Conservation (phyloP, 2,329 filamentous ascomycete genomes). For the Truncatella angustata region DNA sequence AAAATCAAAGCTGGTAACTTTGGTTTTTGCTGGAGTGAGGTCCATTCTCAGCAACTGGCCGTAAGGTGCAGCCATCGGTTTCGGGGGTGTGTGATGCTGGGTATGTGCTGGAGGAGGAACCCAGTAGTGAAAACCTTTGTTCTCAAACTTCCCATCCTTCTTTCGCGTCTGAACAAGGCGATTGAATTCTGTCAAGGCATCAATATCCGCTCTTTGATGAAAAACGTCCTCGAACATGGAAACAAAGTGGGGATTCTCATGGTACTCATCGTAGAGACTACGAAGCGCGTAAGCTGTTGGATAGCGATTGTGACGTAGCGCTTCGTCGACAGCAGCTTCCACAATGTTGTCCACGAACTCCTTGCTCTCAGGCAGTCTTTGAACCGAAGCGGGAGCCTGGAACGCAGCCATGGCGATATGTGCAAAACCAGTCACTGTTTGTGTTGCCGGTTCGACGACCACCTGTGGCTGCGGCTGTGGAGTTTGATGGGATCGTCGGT, state of each 20-base stretch:
- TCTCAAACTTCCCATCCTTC: constrained; percentile 52
- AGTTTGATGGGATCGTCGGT: not conserved
- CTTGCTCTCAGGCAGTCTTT: constrained; percentile 32
- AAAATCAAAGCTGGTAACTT: constrained; percentile 11
- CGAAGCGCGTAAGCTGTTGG: constrained; percentile 62
- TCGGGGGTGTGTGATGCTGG: constrained; percentile 40
- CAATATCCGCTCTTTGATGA: constrained; percentile 52
- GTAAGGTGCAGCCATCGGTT: constrained; percentile 50
- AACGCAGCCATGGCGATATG: constrained; percentile 10
- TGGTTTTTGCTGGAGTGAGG: constrained; percentile 24
- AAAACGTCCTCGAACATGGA: constrained; percentile 58
- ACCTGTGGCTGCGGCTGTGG: not conserved
- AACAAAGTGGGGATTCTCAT: constrained; percentile 49
- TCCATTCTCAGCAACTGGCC: constrained; percentile 42
- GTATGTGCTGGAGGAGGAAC: constrained; percentile 42
- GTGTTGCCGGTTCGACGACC: not conserved
- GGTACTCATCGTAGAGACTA: constrained; percentile 58
- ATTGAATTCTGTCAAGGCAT: constrained; percentile 50
- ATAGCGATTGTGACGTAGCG: constrained; percentile 54
- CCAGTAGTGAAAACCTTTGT: constrained; percentile 54
- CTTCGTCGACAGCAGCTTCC: constrained; percentile 57
- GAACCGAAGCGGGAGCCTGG: not conserved
- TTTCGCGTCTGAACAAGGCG: constrained; percentile 53
- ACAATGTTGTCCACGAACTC: constrained; percentile 52
- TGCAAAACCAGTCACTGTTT: not conserved